Percentiles rank a stretch among this genome's conserved stretches.
Conservation (phyloP, 352 stramenopile species). For the Phytophthora macrochlamydospora region DNA sequence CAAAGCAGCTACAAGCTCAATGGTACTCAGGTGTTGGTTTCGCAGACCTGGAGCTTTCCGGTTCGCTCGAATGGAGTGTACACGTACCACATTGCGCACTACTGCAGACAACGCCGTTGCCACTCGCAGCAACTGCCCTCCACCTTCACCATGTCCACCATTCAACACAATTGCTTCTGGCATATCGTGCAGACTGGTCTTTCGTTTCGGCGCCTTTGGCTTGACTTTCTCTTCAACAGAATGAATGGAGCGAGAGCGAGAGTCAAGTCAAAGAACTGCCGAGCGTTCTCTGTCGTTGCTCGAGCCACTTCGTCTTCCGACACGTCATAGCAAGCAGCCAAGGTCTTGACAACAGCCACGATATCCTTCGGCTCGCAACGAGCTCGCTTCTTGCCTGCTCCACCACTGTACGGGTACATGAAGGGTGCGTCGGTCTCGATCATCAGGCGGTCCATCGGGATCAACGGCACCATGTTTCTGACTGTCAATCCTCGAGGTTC, state of each 20-base stretch:
- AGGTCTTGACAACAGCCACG: conserved; percentile 57
- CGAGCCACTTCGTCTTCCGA: conserved; percentile 45
- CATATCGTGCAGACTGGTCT: conserved; percentile 10
- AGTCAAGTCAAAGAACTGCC: conserved; percentile 51
- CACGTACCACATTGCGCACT: conserved; percentile 53
- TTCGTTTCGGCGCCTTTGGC: neutral
- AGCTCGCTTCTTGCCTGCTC: conserved; percentile 28
- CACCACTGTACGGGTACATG: conserved; percentile 66
- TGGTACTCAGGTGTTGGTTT: conserved; percentile 84
- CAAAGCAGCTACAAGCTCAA: conserved; percentile 59
- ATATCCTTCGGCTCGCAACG: conserved; percentile 76
- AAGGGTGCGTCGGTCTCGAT: conserved; percentile 82
- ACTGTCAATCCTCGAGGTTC: conserved; percentile 52
- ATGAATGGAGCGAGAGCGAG: conserved; percentile 11
- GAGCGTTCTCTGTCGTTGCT: conserved; percentile 55
- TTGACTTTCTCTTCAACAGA: conserved; percentile 2
- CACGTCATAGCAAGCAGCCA: conserved; percentile 51
- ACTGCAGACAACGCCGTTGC: conserved; percentile 73
- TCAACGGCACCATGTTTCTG: conserved; percentile 40
- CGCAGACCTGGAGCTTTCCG: conserved; percentile 73
- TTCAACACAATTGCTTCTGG: conserved; percentile 43
- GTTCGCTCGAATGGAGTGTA: conserved; percentile 83
- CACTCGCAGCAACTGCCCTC: conserved; percentile 90
- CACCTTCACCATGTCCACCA: conserved; percentile 79
- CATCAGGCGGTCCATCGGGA: conserved; percentile 66